phyloP scores from a whole-genome alignment of 106 monocot species.

The Vanilla planifolia region DNA sequence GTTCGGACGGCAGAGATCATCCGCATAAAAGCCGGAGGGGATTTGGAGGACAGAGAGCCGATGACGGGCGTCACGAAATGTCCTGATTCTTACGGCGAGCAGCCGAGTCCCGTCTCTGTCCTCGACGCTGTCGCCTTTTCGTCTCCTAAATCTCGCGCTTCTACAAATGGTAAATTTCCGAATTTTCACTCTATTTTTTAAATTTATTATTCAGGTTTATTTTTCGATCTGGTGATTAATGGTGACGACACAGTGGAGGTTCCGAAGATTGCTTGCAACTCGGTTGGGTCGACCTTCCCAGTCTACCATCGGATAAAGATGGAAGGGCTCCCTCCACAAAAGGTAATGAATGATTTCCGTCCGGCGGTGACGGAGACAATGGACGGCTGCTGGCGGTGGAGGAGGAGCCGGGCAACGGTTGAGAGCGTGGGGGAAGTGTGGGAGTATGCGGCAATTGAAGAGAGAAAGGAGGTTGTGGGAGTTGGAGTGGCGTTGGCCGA shows the following conservation, averaged over 20 bases:
- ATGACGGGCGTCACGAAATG: too few relatives aligned
- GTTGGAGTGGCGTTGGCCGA: constrained; percentile 42
- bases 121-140: neutral
- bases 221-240: neutral
- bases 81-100: neutral
- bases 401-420: constrained; percentile 39
- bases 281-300: neutral
- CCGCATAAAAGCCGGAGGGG: neutral
- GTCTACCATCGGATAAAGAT: neutral
- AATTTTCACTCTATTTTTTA: too few relatives aligned
- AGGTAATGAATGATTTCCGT: neutral
- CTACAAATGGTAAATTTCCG: neutral
- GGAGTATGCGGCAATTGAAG: constrained; percentile 31
- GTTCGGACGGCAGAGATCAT: constrained; percentile 4
- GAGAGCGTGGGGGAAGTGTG: constrained; percentile 51
- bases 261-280: neutral
- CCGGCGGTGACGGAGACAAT: neutral
- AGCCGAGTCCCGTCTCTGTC: constrained; percentile 8
- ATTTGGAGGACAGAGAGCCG: neutral
- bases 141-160: neutral
- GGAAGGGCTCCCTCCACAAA: constrained; percentile 2
- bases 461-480: constrained; percentile 39
- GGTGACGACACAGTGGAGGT: neutral
- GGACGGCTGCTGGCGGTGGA: neutral
- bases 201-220: too few relatives aligned